phyloP scores from a whole-genome alignment of 306 rosid genomes.

The Delonix regia region DNA sequence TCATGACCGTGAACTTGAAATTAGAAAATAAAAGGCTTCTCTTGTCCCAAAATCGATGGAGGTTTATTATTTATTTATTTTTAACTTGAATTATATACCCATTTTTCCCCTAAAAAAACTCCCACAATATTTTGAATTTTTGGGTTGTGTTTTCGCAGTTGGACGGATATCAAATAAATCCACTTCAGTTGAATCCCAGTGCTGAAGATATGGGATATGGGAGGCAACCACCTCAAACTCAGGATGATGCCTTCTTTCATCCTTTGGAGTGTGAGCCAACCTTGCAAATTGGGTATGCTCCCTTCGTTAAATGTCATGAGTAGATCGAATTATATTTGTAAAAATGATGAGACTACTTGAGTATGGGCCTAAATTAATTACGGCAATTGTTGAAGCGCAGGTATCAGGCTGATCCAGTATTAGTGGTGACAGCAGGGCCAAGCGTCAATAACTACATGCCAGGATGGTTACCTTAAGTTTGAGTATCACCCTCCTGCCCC shows the following conservation, averaged over 20 bases:
- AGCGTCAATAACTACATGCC: slow-evolving; percentile 88
- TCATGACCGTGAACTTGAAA: background rate
- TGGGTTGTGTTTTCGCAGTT: slow-evolving; percentile 54
- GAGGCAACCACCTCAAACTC: slow-evolving; percentile 64
- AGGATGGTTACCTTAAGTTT: slow-evolving; percentile 81
- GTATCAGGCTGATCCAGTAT: slow-evolving; percentile 74
- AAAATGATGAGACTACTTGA: background rate
- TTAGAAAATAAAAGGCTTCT: background rate
- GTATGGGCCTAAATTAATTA: background rate
- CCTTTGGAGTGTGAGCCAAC: slow-evolving; percentile 88
- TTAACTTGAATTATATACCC: too few species aligned
- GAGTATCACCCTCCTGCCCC: background rate
- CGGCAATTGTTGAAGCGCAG: slow-evolving; percentile 45
- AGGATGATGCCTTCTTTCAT: slow-evolving; percentile 73
- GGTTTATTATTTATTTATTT: too few species aligned
- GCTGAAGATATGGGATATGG: slow-evolving; percentile 77
- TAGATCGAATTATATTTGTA: background rate
- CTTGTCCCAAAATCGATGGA: too few species aligned
- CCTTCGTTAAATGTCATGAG: background rate
- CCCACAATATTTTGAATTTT: slow-evolving; percentile 14
- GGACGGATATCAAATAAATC: slow-evolving; percentile 79
- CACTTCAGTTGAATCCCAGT: slow-evolving; percentile 69
- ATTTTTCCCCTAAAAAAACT: background rate
- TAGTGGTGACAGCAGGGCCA: slow-evolving; percentile 85
- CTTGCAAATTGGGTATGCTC: slow-evolving; percentile 84